phyloP scores from a whole-genome alignment of 257 asterid species.

The Jacaranda copaia region DNA sequence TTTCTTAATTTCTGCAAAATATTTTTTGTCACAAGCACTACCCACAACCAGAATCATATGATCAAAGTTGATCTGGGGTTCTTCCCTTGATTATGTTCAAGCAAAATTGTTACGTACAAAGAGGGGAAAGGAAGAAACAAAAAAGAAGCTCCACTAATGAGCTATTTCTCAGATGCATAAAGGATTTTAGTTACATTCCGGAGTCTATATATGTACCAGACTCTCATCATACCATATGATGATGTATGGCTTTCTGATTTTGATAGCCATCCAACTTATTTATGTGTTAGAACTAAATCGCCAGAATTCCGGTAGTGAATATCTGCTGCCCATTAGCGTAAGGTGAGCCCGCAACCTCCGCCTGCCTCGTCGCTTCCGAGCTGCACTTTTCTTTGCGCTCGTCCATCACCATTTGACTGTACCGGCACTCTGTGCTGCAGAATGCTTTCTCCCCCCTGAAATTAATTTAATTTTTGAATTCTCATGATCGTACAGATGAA shows the following conservation, averaged over 20 bases:
- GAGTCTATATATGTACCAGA: slow-evolving; percentile 6
- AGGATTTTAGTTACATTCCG: slow-evolving; percentile 20
- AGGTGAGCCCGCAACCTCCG: slow-evolving; percentile 57
- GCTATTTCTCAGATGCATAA: slow-evolving; percentile 38
- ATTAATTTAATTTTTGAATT: neutral
- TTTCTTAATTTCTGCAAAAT: neutral
- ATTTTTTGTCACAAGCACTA: neutral
- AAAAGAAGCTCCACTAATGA: slow-evolving; percentile 38
- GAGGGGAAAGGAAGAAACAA: neutral
- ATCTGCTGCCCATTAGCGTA: slow-evolving; percentile 57
- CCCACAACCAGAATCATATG: neutral
- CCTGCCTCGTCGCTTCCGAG: slow-evolving; percentile 55
- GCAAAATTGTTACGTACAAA: slow-evolving; percentile 23
- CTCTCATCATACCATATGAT: neutral
- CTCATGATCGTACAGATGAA: no score
- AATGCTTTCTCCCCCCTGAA: slow-evolving; percentile 89
- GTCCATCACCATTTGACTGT: slow-evolving; percentile 66
- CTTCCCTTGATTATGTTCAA: neutral
- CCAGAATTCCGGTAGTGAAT: slow-evolving; percentile 70
- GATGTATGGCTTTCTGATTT: neutral
- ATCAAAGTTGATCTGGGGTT: neutral
- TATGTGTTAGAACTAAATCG: slow-evolving; percentile 39
- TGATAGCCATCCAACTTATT: neutral
- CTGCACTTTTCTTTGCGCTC: slow-evolving; percentile 69
- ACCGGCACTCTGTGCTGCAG: slow-evolving; percentile 83